A percentile compares a stretch with the other conserved stretches of the same genome.
These are phyloP conservation scores for Penicillium robsamsonii DNA, from an alignment of 495 filamentous ascomycete species.

Conservation along the genomic window DNA sequence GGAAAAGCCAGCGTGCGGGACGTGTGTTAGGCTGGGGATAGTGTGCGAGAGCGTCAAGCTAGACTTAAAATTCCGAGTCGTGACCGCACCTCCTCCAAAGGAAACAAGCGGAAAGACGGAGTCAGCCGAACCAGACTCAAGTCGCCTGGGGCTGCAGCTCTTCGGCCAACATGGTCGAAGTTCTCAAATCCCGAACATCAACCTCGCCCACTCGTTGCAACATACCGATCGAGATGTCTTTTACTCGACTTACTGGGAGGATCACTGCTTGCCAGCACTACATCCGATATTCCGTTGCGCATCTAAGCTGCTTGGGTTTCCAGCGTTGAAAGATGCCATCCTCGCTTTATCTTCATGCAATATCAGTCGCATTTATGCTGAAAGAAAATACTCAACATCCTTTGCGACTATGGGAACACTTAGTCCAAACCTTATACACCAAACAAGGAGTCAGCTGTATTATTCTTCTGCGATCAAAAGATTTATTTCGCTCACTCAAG, in stretches of 20 bases:
- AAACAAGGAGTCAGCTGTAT: slow-evolving; percentile 28
- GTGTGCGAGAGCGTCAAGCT: slow-evolving; percentile 31
- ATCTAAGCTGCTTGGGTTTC: neutral
- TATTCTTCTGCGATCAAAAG: slow-evolving; percentile 27
- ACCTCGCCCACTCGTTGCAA: slow-evolving; percentile 22
- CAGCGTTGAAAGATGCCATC: slow-evolving; percentile 22
- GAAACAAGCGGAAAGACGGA: neutral
- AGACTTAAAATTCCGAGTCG: slow-evolving; percentile 29
- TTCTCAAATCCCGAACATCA: slow-evolving; percentile 5
- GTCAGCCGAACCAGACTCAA: too few relatives aligned
- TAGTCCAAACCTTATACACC: slow-evolving; percentile 23
- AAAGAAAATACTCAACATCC: slow-evolving; percentile 8
- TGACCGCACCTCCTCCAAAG: slow-evolving; percentile 5
- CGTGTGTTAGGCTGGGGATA: slow-evolving; percentile 36
- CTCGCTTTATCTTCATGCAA: slow-evolving; percentile 30
- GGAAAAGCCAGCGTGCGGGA: slow-evolving; percentile 39
- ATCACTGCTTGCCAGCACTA: slow-evolving; percentile 25
- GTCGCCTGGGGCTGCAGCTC: too few relatives aligned
- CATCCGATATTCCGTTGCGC: slow-evolving; percentile 21
- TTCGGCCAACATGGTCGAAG: too few relatives aligned
- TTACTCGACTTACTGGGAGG: slow-evolving; percentile 31
- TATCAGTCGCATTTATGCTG: slow-evolving; percentile 22
- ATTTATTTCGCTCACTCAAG: slow-evolving; percentile 12
- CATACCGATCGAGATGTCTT: slow-evolving; percentile 29
- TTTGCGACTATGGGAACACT: slow-evolving; percentile 12